Evolutionary conservation across 129 eudicot genomes (phyloP).

Genomic region (Helichrysum umbraculigerum): DNA sequence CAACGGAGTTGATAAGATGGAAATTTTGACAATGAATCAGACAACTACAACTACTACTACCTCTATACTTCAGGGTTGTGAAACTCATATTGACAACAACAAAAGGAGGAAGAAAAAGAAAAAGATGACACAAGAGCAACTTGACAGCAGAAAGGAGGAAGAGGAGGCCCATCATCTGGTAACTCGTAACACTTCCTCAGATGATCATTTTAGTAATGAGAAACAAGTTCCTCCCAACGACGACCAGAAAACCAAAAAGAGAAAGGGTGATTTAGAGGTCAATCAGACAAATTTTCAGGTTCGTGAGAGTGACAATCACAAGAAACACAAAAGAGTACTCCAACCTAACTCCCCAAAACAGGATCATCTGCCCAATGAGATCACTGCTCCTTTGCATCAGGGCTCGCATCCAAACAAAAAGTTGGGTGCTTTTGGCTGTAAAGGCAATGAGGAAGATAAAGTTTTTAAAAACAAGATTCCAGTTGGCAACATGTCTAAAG

Average conservation of each 20-base stretch:
- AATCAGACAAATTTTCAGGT: neutral
- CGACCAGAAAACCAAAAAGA: neutral
- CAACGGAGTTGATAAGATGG: neutral
- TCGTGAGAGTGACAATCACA: neutral
- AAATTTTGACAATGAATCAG: neutral
- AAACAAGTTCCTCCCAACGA: neutral
- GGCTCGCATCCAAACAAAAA: too few species aligned
- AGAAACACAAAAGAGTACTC: neutral
- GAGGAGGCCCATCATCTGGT: neutral
- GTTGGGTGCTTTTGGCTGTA: too few species aligned
- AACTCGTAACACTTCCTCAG: neutral
- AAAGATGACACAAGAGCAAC: neutral
- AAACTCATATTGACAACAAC: neutral
- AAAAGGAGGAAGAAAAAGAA: neutral
- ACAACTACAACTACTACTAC: neutral
- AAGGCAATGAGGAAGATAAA: neutral
- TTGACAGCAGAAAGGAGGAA: neutral
- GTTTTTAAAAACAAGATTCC: neutral
- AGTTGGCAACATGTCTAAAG: neutral
- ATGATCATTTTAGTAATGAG: neutral
- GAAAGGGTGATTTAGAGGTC: neutral
- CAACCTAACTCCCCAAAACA: neutral
- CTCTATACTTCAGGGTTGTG: neutral
- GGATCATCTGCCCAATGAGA: neutral
- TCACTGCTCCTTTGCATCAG: neutral